These are phyloP conservation scores for Ceratocystiopsis minuta DNA, from an alignment of 2,329 filamentous ascomycete genomes.

Conservation along the genomic window DNA sequence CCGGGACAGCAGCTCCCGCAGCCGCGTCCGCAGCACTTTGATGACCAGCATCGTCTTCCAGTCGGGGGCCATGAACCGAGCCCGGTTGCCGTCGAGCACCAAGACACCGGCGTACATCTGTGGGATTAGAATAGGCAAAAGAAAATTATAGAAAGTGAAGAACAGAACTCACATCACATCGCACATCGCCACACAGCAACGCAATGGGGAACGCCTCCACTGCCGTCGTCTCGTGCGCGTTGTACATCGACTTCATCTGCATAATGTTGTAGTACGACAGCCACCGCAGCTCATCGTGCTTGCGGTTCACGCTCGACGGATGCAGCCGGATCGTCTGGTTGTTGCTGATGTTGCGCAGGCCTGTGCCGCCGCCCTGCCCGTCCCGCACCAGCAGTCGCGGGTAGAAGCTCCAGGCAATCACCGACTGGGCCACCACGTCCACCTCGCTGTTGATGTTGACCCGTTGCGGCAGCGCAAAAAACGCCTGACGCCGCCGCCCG, in stretches of 20 bases:
- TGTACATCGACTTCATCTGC: conserved; percentile 76
- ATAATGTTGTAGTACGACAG: conserved; percentile 95
- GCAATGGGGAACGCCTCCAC: conserved; percentile 69
- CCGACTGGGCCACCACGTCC: conserved; percentile 59
- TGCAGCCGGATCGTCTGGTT: conserved; percentile 81
- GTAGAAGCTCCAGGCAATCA: conserved; percentile 90
- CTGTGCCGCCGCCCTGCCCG: conserved; percentile 41
- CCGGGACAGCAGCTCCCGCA: conserved; percentile 57
- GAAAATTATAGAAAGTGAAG: not conserved
- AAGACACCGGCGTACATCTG: conserved; percentile 77
- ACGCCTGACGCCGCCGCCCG: conserved; percentile 44
- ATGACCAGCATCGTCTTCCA: conserved; percentile 88
- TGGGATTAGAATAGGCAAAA: conserved; percentile 16
- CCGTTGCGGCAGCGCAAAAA: conserved; percentile 65
- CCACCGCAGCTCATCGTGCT: conserved; percentile 50
- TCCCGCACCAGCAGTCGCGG: conserved; percentile 78
- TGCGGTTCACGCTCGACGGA: conserved; percentile 77
- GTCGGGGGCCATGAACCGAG: conserved; percentile 65
- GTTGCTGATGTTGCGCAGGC: conserved; percentile 79
- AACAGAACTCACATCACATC: conserved; percentile 49
- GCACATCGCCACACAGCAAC: conserved; percentile 72
- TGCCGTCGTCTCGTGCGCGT: conserved; percentile 75
- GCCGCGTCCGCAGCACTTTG: conserved; percentile 55
- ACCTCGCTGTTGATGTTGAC: conserved; percentile 64
- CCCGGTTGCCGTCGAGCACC: conserved; percentile 69